Conservation (phyloP, 139 green algal species). For the Coccomyxa sp. region DNA sequence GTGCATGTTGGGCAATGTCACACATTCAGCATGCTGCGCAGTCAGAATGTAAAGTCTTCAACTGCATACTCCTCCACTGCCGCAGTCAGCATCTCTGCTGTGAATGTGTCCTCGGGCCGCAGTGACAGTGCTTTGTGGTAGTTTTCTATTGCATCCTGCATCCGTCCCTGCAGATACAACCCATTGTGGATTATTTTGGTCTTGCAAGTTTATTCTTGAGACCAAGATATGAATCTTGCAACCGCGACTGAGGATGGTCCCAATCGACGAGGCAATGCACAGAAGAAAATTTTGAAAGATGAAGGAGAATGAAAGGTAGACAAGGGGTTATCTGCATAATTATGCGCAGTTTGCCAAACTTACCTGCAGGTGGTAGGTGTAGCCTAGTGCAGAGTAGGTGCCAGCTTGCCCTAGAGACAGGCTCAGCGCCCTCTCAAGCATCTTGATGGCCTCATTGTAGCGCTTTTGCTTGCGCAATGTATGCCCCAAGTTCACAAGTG, state of each 20-base stretch:
- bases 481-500: slow-evolving; percentile 84
- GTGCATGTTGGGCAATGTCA: not conserved
- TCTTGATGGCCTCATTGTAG: slow-evolving; percentile 42
- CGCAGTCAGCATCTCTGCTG: slow-evolving; percentile 68
- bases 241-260: not conserved
- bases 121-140: slow-evolving; percentile 88
- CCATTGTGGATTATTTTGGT: not conserved
- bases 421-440: slow-evolving; percentile 60
- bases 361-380: slow-evolving; percentile 70
- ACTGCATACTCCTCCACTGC: slow-evolving; percentile 52
- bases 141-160: slow-evolving; percentile 63
- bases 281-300: too few species aligned
- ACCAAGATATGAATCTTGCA: not conserved
- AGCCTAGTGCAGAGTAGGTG: slow-evolving; percentile 74
- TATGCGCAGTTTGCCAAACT: not conserved
- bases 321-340: too few species aligned
- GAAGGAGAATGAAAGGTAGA: too few species aligned
- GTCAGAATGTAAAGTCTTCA: not conserved
- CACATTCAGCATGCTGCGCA: not conserved
- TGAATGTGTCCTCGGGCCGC: slow-evolving; percentile 72
- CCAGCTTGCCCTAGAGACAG: slow-evolving; percentile 50
- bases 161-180: slow-evolving; percentile 26
- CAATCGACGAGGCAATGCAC: not conserved
- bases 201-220: not conserved
- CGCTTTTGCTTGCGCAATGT: slow-evolving; percentile 71